These are phyloP conservation scores for Hamigera avellanea DNA, from an alignment of 495 filamentous ascomycete genomes.

Conservation along the genomic window DNA sequence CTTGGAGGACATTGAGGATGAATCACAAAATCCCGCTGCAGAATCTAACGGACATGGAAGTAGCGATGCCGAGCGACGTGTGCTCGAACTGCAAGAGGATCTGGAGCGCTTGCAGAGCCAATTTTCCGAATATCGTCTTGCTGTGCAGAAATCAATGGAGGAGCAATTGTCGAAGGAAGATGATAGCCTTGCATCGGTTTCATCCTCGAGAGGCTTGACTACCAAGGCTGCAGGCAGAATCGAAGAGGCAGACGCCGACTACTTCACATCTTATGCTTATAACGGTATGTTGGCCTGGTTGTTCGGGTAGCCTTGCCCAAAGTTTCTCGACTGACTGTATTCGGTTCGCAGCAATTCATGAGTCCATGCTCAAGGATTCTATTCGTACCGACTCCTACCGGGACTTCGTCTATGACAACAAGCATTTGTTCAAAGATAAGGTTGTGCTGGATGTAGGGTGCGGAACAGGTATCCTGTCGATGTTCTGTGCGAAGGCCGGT, in stretches of 20 bases:
- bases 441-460: constrained; percentile 88
- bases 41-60: constrained; percentile 11
- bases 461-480: constrained; percentile 84
- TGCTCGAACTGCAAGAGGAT: constrained; percentile 58
- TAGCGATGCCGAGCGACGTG: constrained; percentile 38
- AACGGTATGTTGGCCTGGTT: constrained; percentile 42
- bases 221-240: constrained; percentile 12
- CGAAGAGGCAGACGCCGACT: constrained; percentile 43
- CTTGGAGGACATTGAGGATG: constrained; percentile 60
- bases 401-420: constrained; percentile 70
- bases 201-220: constrained; percentile 3
- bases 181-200: constrained; percentile 17
- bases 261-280: constrained; percentile 74
- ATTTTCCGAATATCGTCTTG: constrained; percentile 58
- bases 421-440: constrained; percentile 82
- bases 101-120: constrained; percentile 51
- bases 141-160: constrained; percentile 60
- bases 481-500: constrained; percentile 88
- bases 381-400: constrained; percentile 58
- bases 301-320: too few species aligned
- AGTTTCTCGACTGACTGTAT: background rate
- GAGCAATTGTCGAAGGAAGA: constrained; percentile 49
- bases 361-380: constrained; percentile 77
- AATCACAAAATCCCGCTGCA: constrained; percentile 11
- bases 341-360: constrained; percentile 60